phyloP scores from a whole-genome alignment of 257 asterid genomes.

The Przewalskia tangutica region DNA sequence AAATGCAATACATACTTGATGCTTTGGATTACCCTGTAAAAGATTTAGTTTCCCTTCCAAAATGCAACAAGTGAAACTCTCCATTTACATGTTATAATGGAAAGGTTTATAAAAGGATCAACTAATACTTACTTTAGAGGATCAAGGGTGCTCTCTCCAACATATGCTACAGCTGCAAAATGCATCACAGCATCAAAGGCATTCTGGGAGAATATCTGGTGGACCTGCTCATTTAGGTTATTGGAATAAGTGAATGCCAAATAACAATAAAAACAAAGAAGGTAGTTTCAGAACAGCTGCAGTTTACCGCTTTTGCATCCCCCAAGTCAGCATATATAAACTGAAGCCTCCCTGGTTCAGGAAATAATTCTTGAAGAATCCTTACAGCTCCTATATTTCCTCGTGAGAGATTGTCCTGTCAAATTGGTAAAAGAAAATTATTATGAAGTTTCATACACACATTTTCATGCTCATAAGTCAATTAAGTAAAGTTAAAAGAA shows the following conservation, averaged over 20 bases:
- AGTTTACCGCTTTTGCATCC: conserved; percentile 64
- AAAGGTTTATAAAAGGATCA: not conserved
- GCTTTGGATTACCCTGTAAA: not conserved
- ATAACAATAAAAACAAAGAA: not conserved
- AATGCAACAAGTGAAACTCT: not conserved
- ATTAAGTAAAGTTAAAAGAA: not conserved
- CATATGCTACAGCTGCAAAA: conserved; percentile 97
- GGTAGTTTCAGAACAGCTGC: not conserved
- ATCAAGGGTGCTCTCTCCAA: conserved; percentile 86
- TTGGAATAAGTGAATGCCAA: conserved; percentile 11
- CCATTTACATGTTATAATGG: not conserved
- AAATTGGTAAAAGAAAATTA: not conserved
- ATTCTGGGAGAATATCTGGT: conserved; percentile 19
- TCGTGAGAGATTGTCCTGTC: conserved; percentile 83
- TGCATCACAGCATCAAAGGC: conserved; percentile 36
- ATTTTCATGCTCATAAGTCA: not conserved
- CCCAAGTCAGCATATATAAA: conserved; percentile 88
- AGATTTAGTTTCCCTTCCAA: not conserved
- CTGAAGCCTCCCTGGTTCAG: conserved; percentile 87
- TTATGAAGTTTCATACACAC: not conserved
- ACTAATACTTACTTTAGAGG: conserved; percentile 60
- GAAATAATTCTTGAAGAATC: conserved; percentile 64
- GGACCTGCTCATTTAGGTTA: conserved; percentile 42
- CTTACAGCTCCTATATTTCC: conserved; percentile 81
- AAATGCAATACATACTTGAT: not conserved